These are phyloP conservation scores for Chaetomium globosum DNA, from an alignment of 2,329 filamentous ascomycete species.

Conservation along the genomic window DNA sequence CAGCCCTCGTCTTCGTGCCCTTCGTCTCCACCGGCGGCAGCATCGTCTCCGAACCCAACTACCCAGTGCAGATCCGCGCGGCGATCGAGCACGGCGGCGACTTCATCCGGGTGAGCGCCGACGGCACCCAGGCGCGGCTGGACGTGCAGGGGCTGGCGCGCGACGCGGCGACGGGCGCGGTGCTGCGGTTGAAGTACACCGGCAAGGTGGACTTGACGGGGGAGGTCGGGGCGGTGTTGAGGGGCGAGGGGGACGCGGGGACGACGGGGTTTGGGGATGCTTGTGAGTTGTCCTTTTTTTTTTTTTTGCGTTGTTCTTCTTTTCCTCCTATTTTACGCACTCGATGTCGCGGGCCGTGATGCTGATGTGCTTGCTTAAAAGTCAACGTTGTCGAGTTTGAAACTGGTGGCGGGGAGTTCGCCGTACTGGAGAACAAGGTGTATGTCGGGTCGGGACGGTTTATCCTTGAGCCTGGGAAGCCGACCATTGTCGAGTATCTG, in stretches of 20 bases:
- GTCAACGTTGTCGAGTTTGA: constrained; percentile 47
- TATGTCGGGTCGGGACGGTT: constrained; percentile 49
- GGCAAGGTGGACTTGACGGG: constrained; percentile 43
- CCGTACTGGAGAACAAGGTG: constrained; percentile 45
- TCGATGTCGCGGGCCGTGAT: not conserved
- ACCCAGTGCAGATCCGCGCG: constrained; percentile 46
- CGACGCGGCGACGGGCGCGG: constrained; percentile 39
- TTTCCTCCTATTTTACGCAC: constrained; percentile 25
- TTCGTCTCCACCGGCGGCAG: constrained; percentile 38
- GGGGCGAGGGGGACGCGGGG: constrained; percentile 42
- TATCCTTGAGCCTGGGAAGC: constrained; percentile 46
- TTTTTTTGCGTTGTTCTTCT: not conserved
- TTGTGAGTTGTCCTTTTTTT: constrained; percentile 39
- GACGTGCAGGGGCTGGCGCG: constrained; percentile 45
- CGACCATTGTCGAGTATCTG: constrained; percentile 49
- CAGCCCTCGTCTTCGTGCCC: constrained; percentile 40
- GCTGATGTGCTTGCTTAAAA: constrained; percentile 23
- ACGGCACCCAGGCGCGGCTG: constrained; percentile 44
- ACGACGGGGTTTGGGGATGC: constrained; percentile 46
- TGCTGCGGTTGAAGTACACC: constrained; percentile 45
- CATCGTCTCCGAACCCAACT: constrained; percentile 44
- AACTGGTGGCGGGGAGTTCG: constrained; percentile 42
- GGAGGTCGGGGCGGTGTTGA: constrained; percentile 42
- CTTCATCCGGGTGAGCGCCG: constrained; percentile 46
- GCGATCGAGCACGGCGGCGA: constrained; percentile 47